A percentile compares a stretch with the other conserved stretches of the same genome.
Conservation (phyloP, 768 basidiomycete species). For the Dioszegia hungarica region DNA sequence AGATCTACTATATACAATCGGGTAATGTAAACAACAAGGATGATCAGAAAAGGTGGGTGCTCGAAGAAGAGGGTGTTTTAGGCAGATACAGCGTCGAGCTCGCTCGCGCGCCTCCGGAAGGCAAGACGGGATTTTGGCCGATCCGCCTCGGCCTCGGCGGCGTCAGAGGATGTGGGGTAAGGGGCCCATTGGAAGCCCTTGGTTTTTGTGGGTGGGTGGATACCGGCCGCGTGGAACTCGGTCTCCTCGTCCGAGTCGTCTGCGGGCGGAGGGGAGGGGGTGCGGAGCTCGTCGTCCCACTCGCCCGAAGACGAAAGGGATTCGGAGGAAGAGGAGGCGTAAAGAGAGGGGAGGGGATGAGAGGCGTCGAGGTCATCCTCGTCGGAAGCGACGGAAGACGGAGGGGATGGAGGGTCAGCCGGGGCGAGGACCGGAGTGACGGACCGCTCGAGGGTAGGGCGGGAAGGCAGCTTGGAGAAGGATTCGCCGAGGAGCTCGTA, state of each 20-base stretch:
- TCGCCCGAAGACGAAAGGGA: constrained; percentile 6
- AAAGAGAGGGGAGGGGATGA: background rate
- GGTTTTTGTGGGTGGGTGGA: background rate
- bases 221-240: background rate
- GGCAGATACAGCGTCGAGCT: background rate
- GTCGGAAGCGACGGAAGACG: too few species aligned
- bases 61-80: background rate
- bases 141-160: background rate
- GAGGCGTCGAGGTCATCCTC: background rate
- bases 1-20: too few species aligned
- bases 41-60: too few species aligned
- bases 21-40: too few species aligned
- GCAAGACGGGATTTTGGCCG: background rate
- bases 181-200: background rate
- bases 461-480: background rate
- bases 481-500: background rate
- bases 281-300: constrained; percentile 4
- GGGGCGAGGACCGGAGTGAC: background rate
- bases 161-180: background rate
- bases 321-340: background rate
- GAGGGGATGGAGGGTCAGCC: too few species aligned
- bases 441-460: background rate
- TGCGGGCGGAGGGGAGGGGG: background rate
- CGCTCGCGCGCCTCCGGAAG: background rate
- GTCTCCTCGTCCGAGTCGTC: background rate